phyloP scores from a whole-genome alignment of 2,329 filamentous ascomycete species.

The Aspergillus neotritici region DNA sequence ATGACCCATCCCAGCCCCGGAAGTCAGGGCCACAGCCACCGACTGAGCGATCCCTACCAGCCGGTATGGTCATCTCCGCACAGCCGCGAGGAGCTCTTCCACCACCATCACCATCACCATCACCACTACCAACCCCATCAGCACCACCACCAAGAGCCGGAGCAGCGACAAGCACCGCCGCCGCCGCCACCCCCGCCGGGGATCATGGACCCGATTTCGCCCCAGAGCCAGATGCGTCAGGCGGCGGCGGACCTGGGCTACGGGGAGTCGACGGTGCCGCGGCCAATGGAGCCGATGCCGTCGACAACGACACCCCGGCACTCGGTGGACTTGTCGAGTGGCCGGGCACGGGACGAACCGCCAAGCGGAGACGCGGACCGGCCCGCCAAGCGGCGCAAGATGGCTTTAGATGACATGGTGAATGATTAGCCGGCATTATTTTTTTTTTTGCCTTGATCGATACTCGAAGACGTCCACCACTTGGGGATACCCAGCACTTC shows the following conservation, averaged over 20 bases:
- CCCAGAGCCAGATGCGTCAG: constrained; percentile 22
- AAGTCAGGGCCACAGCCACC: constrained; percentile 27
- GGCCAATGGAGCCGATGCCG: constrained; percentile 17
- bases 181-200: constrained; percentile 16
- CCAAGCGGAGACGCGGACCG: constrained; percentile 17
- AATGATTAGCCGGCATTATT: constrained; percentile 24
- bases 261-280: constrained; percentile 17
- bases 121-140: background rate
- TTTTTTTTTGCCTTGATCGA: constrained; percentile 2
- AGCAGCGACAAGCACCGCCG: constrained; percentile 3
- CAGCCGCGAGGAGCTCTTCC: constrained; percentile 17
- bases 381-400: constrained; percentile 34
- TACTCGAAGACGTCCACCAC: background rate
- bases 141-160: constrained; percentile 4
- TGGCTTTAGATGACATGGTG: constrained; percentile 39
- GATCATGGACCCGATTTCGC: constrained; percentile 24
- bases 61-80: constrained; percentile 19
- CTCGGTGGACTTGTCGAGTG: constrained; percentile 14
- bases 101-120: constrained; percentile 14
- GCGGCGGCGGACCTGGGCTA: constrained; percentile 18
- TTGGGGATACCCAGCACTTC: background rate
- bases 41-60: constrained; percentile 31
- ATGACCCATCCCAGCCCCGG: constrained; percentile 13
- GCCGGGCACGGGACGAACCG: constrained; percentile 11
- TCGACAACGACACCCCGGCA: constrained; percentile 14